Base-by-base conservation (phyloP, 768 basidiomycete species). In the Lyophyllum semitale region DNA sequence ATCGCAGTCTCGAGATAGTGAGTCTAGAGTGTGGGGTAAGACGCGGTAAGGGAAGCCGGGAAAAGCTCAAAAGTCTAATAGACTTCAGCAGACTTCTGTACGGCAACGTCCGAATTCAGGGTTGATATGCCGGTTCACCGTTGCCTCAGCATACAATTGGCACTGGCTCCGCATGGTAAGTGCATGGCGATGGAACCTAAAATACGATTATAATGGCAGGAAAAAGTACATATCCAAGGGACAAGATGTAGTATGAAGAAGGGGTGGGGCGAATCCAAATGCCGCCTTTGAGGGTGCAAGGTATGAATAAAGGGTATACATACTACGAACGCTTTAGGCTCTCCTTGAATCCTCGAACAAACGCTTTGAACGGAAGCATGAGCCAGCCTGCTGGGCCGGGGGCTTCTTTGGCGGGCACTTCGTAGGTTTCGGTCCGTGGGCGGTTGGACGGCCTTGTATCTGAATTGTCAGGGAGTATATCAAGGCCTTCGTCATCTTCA, bases 271-370 rank as follows among this genome's bases (percentile, higher is more conserved):
- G 11, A n/a, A n/a, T 32, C 9, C 22, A 42, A 29, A 29, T 7
- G 11, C 8, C 18, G n/a, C 38, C 38, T 40, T 15, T 27, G 22
- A 8, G 18, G 20, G 17, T 29, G 11, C 37, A n/a, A 38, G 42
- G 43, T 44, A 48, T 40, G 54, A 51, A 48, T 8, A 45, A 41
- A 35, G 15, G 51, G 51, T 52, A 53, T 41, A 50, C 43, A 55
- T 59, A 57, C 55, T 55, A 61, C 40, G 54, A 53, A 43, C 51
- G 51, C 27, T 54, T 55, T 13, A 86, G 68, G 63, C 84, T 83
- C 69, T 88, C 85, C 60, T 80, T 81, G 71, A 89, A 88, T 18
- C 87, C 87, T 58, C 81, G 79, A 51, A 84, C 74, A 65, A 89
- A 88, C 6, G 83, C 81, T 63, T 80, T 78, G 68, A 88, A 74